Evolutionary conservation across 2,329 filamentous ascomycete species (phyloP).

Genomic region (Xylaria sp.): DNA sequence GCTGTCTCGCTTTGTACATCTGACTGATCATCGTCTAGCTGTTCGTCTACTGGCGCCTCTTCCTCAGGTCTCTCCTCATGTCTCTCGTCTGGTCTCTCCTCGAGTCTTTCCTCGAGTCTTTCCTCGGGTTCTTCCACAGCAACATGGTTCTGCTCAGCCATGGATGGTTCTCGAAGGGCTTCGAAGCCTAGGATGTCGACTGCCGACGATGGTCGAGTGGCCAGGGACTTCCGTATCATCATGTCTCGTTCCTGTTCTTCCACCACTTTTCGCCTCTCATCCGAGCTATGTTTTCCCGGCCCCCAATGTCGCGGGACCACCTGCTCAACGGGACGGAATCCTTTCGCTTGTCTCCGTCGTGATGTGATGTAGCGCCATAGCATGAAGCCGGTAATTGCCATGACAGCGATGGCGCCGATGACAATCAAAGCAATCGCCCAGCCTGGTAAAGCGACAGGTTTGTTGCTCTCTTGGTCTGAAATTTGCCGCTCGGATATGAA

Average conservation of each 20-base stretch:
- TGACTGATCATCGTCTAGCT: not conserved
- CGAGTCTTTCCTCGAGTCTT: not conserved
- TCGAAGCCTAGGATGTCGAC: slow-evolving; percentile 7
- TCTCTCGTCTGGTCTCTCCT: too few relatives aligned
- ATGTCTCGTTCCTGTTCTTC: slow-evolving; percentile 29
- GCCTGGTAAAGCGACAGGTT: slow-evolving; percentile 7
- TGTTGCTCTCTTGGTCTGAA: not conserved
- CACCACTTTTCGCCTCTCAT: slow-evolving; percentile 18
- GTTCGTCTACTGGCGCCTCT: not conserved
- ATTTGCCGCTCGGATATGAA: not conserved
- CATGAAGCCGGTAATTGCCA: slow-evolving; percentile 20
- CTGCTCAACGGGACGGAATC: not conserved
- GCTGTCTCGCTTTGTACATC: slow-evolving; percentile 23
- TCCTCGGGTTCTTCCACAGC: slow-evolving; percentile 5
- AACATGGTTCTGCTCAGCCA: slow-evolving; percentile 13
- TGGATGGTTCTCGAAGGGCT: slow-evolving; percentile 6
- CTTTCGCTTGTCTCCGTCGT: slow-evolving; percentile 13
- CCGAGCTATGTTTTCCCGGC: slow-evolving; percentile 18
- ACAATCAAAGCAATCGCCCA: slow-evolving; percentile 28
- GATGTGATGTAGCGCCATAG: slow-evolving; percentile 19
- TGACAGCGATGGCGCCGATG: slow-evolving; percentile 21
- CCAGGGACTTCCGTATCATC: slow-evolving; percentile 33
- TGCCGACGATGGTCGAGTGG: slow-evolving; percentile 24
- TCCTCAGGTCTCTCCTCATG: slow-evolving; percentile 1
- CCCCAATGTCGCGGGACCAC: slow-evolving; percentile 4